A percentile compares a stretch with the other conserved stretches of the same genome.
phyloP scores from a whole-genome alignment of 1,139 yeast species.

The Pichia sp. region DNA sequence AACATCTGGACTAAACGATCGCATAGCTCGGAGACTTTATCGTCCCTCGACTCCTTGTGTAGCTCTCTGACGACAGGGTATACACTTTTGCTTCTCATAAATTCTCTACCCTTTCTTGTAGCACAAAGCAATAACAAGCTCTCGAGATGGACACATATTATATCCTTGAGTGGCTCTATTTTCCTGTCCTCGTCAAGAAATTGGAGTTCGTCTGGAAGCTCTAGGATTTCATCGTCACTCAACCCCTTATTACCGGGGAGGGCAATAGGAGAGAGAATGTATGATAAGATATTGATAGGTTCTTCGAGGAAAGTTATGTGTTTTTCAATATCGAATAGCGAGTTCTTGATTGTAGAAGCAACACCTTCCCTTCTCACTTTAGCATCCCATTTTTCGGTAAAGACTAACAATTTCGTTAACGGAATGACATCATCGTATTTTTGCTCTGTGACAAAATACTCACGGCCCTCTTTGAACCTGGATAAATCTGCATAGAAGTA shows the following conservation, averaged over 20 bases:
- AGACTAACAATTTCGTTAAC: slow-evolving; percentile 70
- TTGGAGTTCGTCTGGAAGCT: slow-evolving; percentile 86
- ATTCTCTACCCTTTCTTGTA: slow-evolving; percentile 65
- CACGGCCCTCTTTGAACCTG: slow-evolving; percentile 65
- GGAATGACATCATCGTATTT: slow-evolving; percentile 76
- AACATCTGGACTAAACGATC: slow-evolving; percentile 78
- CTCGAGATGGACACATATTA: slow-evolving; percentile 70
- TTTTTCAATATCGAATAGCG: slow-evolving; percentile 71
- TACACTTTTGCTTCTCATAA: slow-evolving; percentile 70
- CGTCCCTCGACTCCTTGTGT: slow-evolving; percentile 64
- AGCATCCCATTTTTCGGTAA: slow-evolving; percentile 75
- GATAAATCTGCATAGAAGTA: slow-evolving; percentile 90
- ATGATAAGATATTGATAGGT: slow-evolving; percentile 71
- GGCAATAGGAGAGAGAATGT: slow-evolving; percentile 75
- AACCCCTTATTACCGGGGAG: slow-evolving; percentile 60
- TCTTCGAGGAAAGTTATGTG: slow-evolving; percentile 60
- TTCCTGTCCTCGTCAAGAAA: slow-evolving; percentile 69
- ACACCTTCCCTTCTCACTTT: slow-evolving; percentile 86
- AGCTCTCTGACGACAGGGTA: slow-evolving; percentile 82
- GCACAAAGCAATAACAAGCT: slow-evolving; percentile 74
- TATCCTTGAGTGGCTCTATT: slow-evolving; percentile 67
- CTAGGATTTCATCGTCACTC: slow-evolving; percentile 84
- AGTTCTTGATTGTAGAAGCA: slow-evolving; percentile 87
- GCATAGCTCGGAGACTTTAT: slow-evolving; percentile 62
- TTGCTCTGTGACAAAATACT: slow-evolving; percentile 68